A percentile compares a stretch with the other conserved stretches of the same genome.
phyloP scores from a whole-genome alignment of 441 rosid species.

The Biscutella auriculata region DNA sequence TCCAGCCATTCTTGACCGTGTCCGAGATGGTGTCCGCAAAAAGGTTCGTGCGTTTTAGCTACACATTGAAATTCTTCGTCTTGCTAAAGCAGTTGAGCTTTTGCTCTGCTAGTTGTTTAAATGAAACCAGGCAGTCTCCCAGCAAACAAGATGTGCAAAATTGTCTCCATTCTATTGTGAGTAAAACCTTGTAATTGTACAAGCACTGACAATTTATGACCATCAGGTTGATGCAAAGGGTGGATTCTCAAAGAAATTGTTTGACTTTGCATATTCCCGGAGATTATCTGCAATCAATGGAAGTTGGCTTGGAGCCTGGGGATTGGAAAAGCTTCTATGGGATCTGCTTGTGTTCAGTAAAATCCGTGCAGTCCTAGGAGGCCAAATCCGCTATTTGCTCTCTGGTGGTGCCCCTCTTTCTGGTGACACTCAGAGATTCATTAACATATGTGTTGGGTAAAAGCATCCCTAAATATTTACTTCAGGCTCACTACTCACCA shows the following conservation, averaged over 20 bases:
- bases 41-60: conserved; percentile 40
- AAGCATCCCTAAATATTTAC: conserved; percentile 21
- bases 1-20: conserved; percentile 98
- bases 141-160: background rate
- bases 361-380: conserved; percentile 81
- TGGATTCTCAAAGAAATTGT: conserved; percentile 66
- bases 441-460: conserved; percentile 95
- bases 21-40: conserved; percentile 90
- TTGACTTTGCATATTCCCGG: conserved; percentile 85
- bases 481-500: background rate
- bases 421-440: conserved; percentile 94
- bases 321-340: conserved; percentile 78
- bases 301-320: conserved; percentile 96
- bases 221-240: conserved; percentile 77
- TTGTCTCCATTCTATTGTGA: background rate
- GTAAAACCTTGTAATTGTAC: background rate
- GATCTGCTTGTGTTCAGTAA: conserved; percentile 70
- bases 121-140: background rate
- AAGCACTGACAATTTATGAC: conserved; percentile 6
- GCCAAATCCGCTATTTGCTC: conserved; percentile 78
- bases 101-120: background rate
- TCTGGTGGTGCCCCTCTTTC: conserved; percentile 99
- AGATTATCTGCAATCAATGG: conserved; percentile 83
- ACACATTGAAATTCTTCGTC: background rate
- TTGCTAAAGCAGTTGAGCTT: background rate